Evolutionary conservation across 2,329 filamentous ascomycete species (phyloP).

Genomic region (Sporothrix pallida): DNA sequence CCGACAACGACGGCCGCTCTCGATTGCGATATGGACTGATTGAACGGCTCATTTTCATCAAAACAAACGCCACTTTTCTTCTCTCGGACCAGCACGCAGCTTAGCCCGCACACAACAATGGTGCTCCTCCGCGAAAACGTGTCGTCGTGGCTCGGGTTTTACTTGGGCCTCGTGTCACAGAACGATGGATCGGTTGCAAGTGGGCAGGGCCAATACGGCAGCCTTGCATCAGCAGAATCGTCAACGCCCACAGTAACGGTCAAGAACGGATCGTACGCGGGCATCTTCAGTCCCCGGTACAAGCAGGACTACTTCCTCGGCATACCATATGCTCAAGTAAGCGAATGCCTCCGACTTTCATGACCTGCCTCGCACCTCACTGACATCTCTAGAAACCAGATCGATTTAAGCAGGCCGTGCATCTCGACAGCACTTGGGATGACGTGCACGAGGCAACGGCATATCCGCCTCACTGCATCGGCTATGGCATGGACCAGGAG

Average conservation of each 20-base stretch:
- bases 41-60: not conserved
- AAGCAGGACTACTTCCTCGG: conserved; percentile 60
- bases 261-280: conserved; percentile 49
- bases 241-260: conserved; percentile 31
- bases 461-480: conserved; percentile 56
- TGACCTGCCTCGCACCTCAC: too few species aligned
- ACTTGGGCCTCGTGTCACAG: not conserved
- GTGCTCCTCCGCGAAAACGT: conserved; percentile 7
- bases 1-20: not conserved
- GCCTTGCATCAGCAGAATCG: not conserved
- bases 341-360: not conserved
- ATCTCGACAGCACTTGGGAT: conserved; percentile 51
- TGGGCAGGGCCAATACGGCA: too few species aligned
- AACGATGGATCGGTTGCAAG: not conserved
- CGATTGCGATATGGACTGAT: not conserved
- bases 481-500: conserved; percentile 51
- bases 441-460: conserved; percentile 50
- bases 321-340: conserved; percentile 60
- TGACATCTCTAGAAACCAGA: conserved; percentile 46
- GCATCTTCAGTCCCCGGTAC: conserved; percentile 44
- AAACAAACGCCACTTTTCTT: too few species aligned
- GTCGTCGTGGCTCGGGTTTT: conserved; percentile 27
- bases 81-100: not conserved
- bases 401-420: conserved; percentile 43
- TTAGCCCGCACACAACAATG: not conserved